Conservation (phyloP, 331 rosid genomes). For the Pyracantha coccinea region DNA sequence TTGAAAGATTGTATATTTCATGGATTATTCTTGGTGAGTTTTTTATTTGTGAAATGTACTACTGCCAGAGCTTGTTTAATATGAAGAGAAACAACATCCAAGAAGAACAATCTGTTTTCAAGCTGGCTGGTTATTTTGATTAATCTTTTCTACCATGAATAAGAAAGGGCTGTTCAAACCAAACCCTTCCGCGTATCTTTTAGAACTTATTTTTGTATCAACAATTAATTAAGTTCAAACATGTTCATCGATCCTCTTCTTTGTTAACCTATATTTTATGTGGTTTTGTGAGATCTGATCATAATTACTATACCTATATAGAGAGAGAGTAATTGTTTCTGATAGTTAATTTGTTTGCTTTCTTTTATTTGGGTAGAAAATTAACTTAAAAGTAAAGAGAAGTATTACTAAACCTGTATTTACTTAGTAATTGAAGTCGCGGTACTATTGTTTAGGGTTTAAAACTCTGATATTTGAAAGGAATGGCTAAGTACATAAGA, state of each 20-base stretch:
- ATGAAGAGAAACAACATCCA: background rate
- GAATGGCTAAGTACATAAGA: background rate
- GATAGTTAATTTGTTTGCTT: background rate
- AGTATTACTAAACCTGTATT: background rate
- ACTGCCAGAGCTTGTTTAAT: background rate
- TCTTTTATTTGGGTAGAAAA: background rate
- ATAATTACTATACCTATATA: background rate
- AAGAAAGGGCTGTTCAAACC: background rate
- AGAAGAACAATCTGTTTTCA: background rate
- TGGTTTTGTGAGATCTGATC: background rate
- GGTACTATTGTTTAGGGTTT: background rate
- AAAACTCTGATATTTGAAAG: background rate
- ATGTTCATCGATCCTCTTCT: background rate
- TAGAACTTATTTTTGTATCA: background rate
- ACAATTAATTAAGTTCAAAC: background rate
- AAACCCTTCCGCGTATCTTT: background rate
- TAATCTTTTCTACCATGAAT: background rate
- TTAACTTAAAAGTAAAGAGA: background rate
- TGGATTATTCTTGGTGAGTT: conserved; percentile 17
- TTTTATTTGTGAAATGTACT: background rate
- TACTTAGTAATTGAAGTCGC: no score
- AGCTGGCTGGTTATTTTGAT: background rate
- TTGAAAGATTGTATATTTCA: conserved; percentile 26
- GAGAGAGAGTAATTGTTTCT: background rate
- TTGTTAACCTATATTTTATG: background rate